phyloP scores from a whole-genome alignment of 495 filamentous ascomycete genomes.

The Tirmania nivea region DNA sequence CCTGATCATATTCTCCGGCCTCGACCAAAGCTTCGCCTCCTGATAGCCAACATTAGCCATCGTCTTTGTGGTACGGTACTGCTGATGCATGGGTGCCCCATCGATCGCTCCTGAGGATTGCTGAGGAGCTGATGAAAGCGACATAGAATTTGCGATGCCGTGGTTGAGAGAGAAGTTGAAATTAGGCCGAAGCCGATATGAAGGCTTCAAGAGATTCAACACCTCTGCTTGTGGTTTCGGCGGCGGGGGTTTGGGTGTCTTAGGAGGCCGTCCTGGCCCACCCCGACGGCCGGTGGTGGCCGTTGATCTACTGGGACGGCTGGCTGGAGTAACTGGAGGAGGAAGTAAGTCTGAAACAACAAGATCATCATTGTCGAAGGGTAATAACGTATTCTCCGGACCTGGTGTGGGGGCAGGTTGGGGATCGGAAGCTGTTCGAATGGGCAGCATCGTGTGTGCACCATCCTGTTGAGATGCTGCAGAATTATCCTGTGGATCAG shows the following conservation, averaged over 20 bases:
- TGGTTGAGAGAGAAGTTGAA: neutral
- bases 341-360: neutral
- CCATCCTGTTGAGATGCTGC: neutral
- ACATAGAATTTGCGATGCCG: neutral
- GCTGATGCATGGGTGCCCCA: neutral
- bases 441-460: neutral
- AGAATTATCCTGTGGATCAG: neutral
- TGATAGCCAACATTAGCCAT: constrained; percentile 62
- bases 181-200: constrained; percentile 24
- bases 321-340: neutral
- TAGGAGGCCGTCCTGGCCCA: neutral
- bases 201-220: constrained; percentile 36
- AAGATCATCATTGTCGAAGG: neutral
- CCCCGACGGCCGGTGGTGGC: neutral
- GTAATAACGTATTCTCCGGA: no score
- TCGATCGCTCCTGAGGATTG: neutral
- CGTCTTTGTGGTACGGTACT: neutral
- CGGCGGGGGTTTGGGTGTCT: neutral
- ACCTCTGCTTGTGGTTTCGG: constrained; percentile 21
- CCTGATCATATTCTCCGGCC: constrained; percentile 60
- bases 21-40: constrained; percentile 67
- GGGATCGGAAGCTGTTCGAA: neutral
- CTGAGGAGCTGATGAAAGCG: neutral
- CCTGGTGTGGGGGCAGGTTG: neutral
- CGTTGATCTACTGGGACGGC: neutral